These are phyloP conservation scores for Lentinula sp. DNA, from an alignment of 768 basidiomycete genomes.

Conservation along the genomic window DNA sequence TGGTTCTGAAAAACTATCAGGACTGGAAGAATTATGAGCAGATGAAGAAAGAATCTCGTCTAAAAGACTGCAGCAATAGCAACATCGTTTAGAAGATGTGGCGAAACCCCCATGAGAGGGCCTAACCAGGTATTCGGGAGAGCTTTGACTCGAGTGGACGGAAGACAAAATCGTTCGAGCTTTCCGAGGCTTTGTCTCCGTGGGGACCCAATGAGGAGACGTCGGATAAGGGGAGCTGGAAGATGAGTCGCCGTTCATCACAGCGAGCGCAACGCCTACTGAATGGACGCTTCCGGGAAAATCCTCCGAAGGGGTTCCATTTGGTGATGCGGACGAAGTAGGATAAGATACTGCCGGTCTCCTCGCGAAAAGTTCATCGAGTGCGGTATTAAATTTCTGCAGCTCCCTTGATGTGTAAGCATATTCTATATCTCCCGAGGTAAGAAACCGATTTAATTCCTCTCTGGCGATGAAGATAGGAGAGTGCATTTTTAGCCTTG, in stretches of 20 bases:
- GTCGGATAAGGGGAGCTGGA: background rate
- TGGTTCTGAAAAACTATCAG: background rate
- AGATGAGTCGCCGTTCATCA: background rate
- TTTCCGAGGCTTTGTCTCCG: background rate
- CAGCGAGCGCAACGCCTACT: background rate
- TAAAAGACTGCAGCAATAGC: conserved; percentile 1
- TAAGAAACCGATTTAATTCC: background rate
- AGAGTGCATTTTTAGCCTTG: background rate
- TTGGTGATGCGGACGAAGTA: background rate
- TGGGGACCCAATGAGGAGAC: background rate
- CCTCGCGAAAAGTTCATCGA: background rate
- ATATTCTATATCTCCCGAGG: background rate
- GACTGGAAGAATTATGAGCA: background rate
- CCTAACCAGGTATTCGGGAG: background rate
- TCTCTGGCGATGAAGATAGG: background rate
- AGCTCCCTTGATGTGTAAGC: background rate
- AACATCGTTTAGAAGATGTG: background rate
- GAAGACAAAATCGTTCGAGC: background rate
- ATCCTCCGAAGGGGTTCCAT: background rate
- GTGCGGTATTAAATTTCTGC: background rate
- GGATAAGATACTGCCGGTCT: background rate
- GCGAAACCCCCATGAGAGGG: background rate
- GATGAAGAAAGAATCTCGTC: background rate
- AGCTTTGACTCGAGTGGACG: background rate
- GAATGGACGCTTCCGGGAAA: background rate